Base-by-base conservation (phyloP, 345 rosid species). In the Physaria fendleri region DNA sequence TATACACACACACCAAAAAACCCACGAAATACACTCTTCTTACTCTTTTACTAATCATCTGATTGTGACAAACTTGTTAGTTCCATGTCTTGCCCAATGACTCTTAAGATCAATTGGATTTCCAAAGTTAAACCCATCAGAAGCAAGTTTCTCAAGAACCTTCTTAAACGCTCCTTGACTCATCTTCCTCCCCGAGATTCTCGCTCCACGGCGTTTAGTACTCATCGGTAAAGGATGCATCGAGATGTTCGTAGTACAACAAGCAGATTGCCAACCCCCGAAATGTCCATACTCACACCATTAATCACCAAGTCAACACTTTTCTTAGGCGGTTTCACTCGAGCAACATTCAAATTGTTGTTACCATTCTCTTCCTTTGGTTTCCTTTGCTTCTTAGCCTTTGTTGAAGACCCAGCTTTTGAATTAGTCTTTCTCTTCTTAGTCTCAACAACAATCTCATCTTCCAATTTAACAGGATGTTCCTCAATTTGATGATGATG, bases 21-120 rank as follows among this genome's bases (percentile, higher is more conserved):
- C 0, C 42, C 44, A 1, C 42, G 34, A 14, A 12, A 30, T 14
- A 50, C 18, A 9, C 41, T 27, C 23, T 27, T 44, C 30, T 29
- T 24, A 40, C 18, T 66, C 14, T 24, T 27, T 5, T 30, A 14
- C 59, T 58, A 42, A 65, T 89, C 88, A 93, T 79, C 95, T 93
- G 85, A 93, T 93, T 2, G 99, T 93, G 72, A 93, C 95, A 25
- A 89, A 89, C 90, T 90, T 93, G 82, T 89, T 89, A 66, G 99
- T 93, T 29, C 99, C 99, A 76, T 93, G 99, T 76, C 84, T 87
- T 3, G 99, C 97, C 99, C 99, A 93, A 71, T 93, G 87, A 45
- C 78, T 68, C 85, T 85, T 89, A 69, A 93, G 80, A 77, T 93
- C 99, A 71, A 93, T 85, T 18, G 99, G 79, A 69, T 81, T 85